phyloP scores from a whole-genome alignment of 768 basidiomycete species.

The Termitomyces sp. region DNA sequence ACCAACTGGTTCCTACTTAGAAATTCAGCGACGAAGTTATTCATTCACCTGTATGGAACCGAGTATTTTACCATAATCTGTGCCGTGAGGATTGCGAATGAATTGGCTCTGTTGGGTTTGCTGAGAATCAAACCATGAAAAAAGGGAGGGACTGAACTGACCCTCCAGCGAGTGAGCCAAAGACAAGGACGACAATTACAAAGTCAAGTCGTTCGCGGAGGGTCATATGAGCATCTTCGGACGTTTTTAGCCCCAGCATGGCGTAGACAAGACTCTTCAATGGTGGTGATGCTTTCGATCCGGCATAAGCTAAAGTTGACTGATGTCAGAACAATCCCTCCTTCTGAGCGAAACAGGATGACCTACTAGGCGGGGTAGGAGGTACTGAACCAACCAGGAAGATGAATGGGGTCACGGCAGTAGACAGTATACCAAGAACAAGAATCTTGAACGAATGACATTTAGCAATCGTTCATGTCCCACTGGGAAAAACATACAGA shows the following conservation, averaged over 20 bases:
- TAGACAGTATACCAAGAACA: conserved; percentile 67
- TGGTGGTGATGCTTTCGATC: conserved; percentile 53
- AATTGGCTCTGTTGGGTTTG: conserved; percentile 41
- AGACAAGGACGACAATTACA: conserved; percentile 49
- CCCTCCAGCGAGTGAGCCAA: conserved; percentile 65
- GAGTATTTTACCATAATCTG: conserved; percentile 58
- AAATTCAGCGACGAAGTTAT: conserved; percentile 18
- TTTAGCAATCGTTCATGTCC: neutral
- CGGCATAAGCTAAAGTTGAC: conserved; percentile 53
- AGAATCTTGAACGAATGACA: conserved; percentile 45
- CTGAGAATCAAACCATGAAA: neutral
- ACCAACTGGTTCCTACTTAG: conserved; percentile 59
- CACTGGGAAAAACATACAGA: conserved; percentile 45
- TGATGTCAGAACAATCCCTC: conserved; percentile 1
- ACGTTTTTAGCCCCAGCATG: conserved; percentile 39
- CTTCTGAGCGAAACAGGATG: neutral
- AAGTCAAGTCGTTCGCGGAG: conserved; percentile 70
- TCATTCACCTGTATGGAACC: neutral
- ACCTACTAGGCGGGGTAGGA: conserved; percentile 75
- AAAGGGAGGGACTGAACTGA: conserved; percentile 27
- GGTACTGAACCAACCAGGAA: conserved; percentile 60
- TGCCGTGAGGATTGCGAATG: conserved; percentile 62
- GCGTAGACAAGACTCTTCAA: conserved; percentile 52
- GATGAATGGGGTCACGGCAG: conserved; percentile 53
- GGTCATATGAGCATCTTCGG: conserved; percentile 54